Base-by-base conservation (phyloP, 352 stramenopile genomes). In the Globisporangium yorkense region DNA sequence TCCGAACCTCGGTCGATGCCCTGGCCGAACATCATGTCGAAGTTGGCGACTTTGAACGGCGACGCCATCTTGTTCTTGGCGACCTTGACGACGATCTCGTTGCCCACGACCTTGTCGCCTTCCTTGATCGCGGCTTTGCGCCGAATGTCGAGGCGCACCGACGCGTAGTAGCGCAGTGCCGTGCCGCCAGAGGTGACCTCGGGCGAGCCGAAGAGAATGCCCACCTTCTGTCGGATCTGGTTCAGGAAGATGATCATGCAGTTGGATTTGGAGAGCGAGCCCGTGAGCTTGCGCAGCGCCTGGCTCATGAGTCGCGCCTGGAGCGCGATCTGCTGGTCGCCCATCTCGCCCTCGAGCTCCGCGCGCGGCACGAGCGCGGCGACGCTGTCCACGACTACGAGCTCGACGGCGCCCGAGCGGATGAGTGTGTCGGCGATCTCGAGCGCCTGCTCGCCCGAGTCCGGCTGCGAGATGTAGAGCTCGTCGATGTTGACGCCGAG, bases 41-140 rank as follows among this genome's bases (percentile, higher is more conserved):
- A 96, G 39, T 89, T 84, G 4, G 97, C 93, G 20, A 84, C 72
- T 62, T 96, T 94, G 69, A 99, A 99, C 5, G 97, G 97, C 20
- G 96, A 92, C 10, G 96, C 95, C 33, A 99, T 71, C 75, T 99
- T 99, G 81, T 99, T 99, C 74, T 99, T 99, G 47, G 98, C 96
- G 39, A 99, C 95, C 63, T 99, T 99, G 51, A 99, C 96, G 39
- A 97, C 96, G 56, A 97, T 97, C 51, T 97, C 95, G 65, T 99
- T 99, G 49, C 97, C 97, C 20, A 97, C 81, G 63, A 98, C 89
- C 47, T 84, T 76, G 56, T 96, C 86, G 21, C 87, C 87, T 58
- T 96, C 77, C 66, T 97, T 97, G 63, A 96, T 94, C 12, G 84
- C 80, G 7, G 79, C 92, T 66, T 98, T 98, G 51, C 94, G 89